Base-by-base conservation (phyloP, 108 stramenopile genomes). In the Cyclotella sp. region DNA sequence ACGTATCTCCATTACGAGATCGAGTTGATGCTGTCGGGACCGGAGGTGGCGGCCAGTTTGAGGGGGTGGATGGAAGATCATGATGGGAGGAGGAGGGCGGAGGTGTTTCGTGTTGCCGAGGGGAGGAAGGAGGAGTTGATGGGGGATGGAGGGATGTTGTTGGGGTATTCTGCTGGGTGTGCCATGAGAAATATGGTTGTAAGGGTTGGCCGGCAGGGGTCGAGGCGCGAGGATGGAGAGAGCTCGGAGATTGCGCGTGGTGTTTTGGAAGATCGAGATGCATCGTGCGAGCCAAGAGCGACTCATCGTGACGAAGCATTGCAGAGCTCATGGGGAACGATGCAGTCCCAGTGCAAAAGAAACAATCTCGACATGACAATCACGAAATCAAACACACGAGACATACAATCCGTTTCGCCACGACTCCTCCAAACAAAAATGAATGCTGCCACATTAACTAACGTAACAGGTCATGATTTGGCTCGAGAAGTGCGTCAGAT, bases 21-120 rank as follows among this genome's bases (percentile, higher is more conserved):
- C 43, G 91, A 91, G 75, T 60, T 80, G 15, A 91, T 91, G 91
- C 63, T 87, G 9, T 81, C 77, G 13, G 91, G 91, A 0, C 86
- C 85, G 18, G 88, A 91, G 63, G 86, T 89, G 24, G 86, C 86
- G 21, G 76, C 68, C 46, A 76, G 85, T 4, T 58, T 90, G 39
- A 44, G 68, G 12, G 42, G 80, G 53, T 90, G 89, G 89, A 84
- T 87, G 10, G 44, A 26, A 30, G 66, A 90, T 68, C 59, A 68
- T 41, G 79, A 87, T 28, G 84, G 82, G 29, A 63, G 89, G 44
- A 87, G 81, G 55, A 63, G 85, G 14, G 63, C 73, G 2, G 85
- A 90, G 63, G 87, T 90, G 15, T 72, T 87, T 63, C 69, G 81
- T 19, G 83, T 84, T 0, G 89, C 89, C 16, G 81, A 61, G 19